These are phyloP conservation scores for Vinca minor DNA, from an alignment of 257 asterid species.

Conservation along the genomic window DNA sequence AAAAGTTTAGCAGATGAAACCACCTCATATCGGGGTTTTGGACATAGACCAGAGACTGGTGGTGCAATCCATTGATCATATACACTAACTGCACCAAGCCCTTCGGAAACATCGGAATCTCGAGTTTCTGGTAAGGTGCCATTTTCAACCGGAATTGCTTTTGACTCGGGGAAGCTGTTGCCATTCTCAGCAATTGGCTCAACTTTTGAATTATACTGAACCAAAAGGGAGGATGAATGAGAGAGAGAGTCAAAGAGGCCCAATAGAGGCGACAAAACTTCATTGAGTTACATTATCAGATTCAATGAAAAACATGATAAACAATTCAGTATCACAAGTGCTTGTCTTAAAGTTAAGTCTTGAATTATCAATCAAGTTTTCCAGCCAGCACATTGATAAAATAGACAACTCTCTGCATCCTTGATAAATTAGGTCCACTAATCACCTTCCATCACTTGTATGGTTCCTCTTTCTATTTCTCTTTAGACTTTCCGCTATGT, in stretches of 20 bases:
- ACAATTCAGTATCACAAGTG: not conserved
- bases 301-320: not conserved
- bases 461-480: not conserved
- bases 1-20: constrained; percentile 8
- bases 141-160: constrained; percentile 63
- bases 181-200: constrained; percentile 54
- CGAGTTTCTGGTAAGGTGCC: constrained; percentile 55
- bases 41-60: constrained; percentile 60
- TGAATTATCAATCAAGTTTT: not conserved
- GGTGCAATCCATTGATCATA: constrained; percentile 92
- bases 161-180: constrained; percentile 36
- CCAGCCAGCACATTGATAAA: not conserved
- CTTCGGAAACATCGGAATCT: constrained; percentile 73
- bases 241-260: constrained; percentile 7
- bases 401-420: not conserved
- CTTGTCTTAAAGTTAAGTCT: not conserved
- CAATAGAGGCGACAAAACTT: constrained; percentile 10
- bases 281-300: not conserved
- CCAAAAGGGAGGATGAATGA: constrained; percentile 18
- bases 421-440: not conserved
- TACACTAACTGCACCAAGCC: constrained; percentile 49
- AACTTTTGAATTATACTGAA: constrained; percentile 50
- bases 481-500: too few relatives aligned
- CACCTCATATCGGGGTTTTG: constrained; percentile 85
- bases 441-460: not conserved